phyloP scores from a whole-genome alignment of 768 basidiomycete species.

The Ramaria sp. region DNA sequence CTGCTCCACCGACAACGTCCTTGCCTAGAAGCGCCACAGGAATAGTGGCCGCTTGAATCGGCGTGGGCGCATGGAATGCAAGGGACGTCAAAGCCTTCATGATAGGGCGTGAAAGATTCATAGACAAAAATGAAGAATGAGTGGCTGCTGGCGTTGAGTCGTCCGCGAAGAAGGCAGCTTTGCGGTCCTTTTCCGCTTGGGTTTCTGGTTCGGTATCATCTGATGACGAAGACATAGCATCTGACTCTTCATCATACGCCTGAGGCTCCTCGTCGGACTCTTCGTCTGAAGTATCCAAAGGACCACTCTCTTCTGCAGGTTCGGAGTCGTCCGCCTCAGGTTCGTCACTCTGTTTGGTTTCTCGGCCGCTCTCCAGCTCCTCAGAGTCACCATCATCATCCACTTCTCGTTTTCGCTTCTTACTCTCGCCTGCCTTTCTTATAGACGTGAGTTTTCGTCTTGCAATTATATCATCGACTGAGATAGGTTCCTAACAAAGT shows the following conservation, averaged over 20 bases:
- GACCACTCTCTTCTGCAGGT: conserved; percentile 21
- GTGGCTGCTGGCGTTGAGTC: conserved; percentile 32
- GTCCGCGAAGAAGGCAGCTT: conserved; percentile 77
- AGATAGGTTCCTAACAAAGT: conserved; percentile 52
- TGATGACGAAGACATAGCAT: conserved; percentile 45
- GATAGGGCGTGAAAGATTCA: conserved; percentile 93
- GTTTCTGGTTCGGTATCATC: conserved; percentile 54
- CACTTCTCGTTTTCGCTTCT: conserved; percentile 51
- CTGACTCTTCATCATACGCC: conserved; percentile 19
- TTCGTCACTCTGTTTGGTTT: conserved; percentile 23
- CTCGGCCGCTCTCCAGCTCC: conserved; percentile 17
- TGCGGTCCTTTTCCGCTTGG: conserved; percentile 51
- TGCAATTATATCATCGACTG: conserved; percentile 87
- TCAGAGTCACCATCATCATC: conserved; percentile 24
- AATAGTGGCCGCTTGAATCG: conserved; percentile 90
- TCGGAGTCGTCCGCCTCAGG: conserved; percentile 12
- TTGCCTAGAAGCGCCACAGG: conserved; percentile 91
- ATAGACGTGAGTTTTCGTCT: conserved; percentile 38
- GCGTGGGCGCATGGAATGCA: conserved; percentile 77
- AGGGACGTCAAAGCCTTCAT: conserved; percentile 82
- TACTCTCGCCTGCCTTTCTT: conserved; percentile 20
- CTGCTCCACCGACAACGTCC: conserved; percentile 91
- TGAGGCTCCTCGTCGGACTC: conserved; percentile 23
- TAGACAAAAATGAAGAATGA: conserved; percentile 77
- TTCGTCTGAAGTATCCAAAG: conserved; percentile 29